A percentile compares a stretch with the other conserved stretches of the same genome.
Evolutionary conservation across 2,329 filamentous ascomycete genomes (phyloP).

Genomic region (Hypoxylon sp.): DNA sequence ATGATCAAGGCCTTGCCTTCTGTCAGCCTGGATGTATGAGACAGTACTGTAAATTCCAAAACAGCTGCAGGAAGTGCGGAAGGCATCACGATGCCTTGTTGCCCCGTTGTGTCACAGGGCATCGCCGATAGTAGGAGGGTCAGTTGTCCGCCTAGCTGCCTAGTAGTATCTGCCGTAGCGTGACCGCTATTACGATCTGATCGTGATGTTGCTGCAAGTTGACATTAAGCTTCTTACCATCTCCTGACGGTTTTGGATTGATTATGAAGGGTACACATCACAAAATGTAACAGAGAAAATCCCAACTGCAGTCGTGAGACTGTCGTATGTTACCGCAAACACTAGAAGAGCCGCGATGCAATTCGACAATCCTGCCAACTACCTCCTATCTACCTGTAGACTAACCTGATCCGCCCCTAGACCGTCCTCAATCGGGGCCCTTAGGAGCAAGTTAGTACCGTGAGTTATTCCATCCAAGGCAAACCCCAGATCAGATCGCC

Average conservation of each 20-base stretch:
- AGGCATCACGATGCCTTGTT: constrained; percentile 1
- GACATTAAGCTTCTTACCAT: constrained; percentile 12
- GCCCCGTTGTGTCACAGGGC: background rate
- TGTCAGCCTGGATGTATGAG: constrained; percentile 10
- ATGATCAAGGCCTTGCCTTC: constrained; percentile 4
- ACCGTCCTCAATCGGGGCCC: constrained; percentile 17
- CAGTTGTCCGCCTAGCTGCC: background rate
- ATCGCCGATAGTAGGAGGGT: constrained; percentile 6
- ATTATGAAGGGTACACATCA: background rate
- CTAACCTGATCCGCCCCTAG: constrained; percentile 12
- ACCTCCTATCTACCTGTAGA: background rate
- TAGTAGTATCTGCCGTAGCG: constrained; percentile 9
- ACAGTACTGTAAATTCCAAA: constrained; percentile 4
- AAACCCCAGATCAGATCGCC: constrained; percentile 33
- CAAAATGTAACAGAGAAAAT: constrained; percentile 5
- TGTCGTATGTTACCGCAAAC: constrained; percentile 23
- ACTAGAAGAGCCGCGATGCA: constrained; percentile 7
- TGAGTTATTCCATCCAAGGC: constrained; percentile 15
- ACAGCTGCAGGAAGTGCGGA: background rate
- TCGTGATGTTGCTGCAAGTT: constrained; percentile 23
- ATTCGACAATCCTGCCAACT: constrained; percentile 3
- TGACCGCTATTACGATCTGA: constrained; percentile 20
- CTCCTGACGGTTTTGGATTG: constrained; percentile 10
- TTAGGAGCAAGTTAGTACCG: background rate
- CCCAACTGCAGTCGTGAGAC: constrained; percentile 25